Base-by-base conservation (phyloP, 2,329 filamentous ascomycete genomes). In the Gyromitra esculenta region DNA sequence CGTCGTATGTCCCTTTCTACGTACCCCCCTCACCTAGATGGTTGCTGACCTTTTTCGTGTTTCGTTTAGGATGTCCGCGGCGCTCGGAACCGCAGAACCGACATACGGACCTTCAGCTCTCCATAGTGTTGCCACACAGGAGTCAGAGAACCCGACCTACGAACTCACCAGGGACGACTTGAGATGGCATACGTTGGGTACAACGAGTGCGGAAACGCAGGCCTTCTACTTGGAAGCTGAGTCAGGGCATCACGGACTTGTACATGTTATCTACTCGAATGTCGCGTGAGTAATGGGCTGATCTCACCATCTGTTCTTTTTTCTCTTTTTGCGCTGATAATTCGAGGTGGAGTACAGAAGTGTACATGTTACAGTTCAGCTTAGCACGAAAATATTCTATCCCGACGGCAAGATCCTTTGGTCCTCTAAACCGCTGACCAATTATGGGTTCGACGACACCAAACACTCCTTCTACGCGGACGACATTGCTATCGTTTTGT, bases 201-300 rank as follows among this genome's bases (percentile, higher is more conserved):
- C 90, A 82, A 98, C 96, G 79, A 92, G 89, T 82, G 96, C 98
- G 81, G 96, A 99, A 87, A 97, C 93, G 39, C 92, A 97, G 86
- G 94, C 89, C 78, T 99, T 97, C 86, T 99, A 99, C 86, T 85
- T 97, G 82, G 91, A 91, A 84, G 87, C 91, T 72, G 92, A 97
- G 78, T 89, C 86, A 76, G 96, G 96, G 65, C 87, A 91, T 79
- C 84, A 94, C 79, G 92, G 88, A 68, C 89, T 97, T 84, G 89
- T 89, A 77, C 96, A 99, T 87, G 88, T 98, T 85, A 97, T 99
- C 84, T 97, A 98, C 87, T 98, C 92, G 87, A 97, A 97, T 85
- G 92, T 99, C 83, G 91, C 89, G 94, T 97, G 90, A 75, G 75
- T 69, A 31, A 37, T 59, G 18, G 45, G 9, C 57, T 39, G 25